phyloP scores from a whole-genome alignment of 2,329 filamentous ascomycete genomes.

The Periglandula ipomoeae region DNA sequence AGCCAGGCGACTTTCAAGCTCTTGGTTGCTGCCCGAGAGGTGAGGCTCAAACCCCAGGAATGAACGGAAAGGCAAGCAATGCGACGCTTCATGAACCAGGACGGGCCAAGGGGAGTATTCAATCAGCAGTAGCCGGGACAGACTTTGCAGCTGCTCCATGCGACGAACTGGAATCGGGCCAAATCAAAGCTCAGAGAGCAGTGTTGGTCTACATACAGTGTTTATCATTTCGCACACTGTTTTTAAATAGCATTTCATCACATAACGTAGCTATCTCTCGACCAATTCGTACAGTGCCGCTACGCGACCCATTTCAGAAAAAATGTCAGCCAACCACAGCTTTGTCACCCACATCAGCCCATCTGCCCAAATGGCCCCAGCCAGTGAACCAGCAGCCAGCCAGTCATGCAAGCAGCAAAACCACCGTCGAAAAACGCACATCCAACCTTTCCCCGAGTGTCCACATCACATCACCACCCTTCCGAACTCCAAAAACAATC shows the following conservation, averaged over 20 bases:
- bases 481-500: too few relatives aligned
- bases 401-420: constrained; percentile 16
- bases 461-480: constrained; percentile 5
- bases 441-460: constrained; percentile 9
- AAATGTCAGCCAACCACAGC: constrained; percentile 14
- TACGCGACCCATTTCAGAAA: neutral
- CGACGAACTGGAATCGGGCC: constrained; percentile 16
- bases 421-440: constrained; percentile 15
- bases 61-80: too few relatives aligned
- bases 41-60: too few relatives aligned
- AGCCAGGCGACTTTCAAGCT: too few relatives aligned
- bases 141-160: neutral
- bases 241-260: too few relatives aligned
- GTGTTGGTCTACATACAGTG: too few relatives aligned
- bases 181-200: constrained; percentile 13
- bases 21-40: too few relatives aligned
- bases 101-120: neutral
- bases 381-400: neutral
- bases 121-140: neutral
- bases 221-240: too few relatives aligned
- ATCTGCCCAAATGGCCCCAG: constrained; percentile 17
- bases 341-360: constrained; percentile 25
- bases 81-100: too few relatives aligned
- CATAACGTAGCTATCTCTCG: too few relatives aligned
- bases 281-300: constrained; percentile 21